phyloP scores from a whole-genome alignment of 202 grass and related monocot genomes.

The Zizania palustris region DNA sequence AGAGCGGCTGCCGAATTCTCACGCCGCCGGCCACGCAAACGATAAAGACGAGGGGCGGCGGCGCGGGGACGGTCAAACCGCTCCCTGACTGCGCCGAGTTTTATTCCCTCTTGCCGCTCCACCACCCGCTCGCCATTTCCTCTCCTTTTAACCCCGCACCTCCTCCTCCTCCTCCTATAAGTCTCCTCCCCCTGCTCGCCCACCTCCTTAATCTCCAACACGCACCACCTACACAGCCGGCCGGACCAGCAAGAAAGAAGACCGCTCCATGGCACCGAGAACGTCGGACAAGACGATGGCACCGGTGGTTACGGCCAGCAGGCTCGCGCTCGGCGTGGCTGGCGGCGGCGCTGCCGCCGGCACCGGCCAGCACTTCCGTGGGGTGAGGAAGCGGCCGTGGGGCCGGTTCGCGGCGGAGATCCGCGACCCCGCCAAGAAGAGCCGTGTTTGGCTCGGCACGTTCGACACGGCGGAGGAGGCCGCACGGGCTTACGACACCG shows the following conservation, averaged over 20 bases:
- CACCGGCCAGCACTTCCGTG: slow-evolving; percentile 52
- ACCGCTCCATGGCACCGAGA: slow-evolving; percentile 47
- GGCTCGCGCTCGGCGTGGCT: slow-evolving; percentile 27
- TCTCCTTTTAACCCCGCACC: too few species aligned
- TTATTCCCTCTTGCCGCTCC: slow-evolving; percentile 53
- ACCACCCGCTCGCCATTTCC: slow-evolving; percentile 17
- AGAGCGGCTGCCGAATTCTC: too few species aligned
- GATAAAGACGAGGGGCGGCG: slow-evolving; percentile 59
- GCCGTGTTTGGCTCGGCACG: too few species aligned
- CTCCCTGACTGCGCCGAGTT: slow-evolving; percentile 56
- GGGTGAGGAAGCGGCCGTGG: slow-evolving; percentile 78
- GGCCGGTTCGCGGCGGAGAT: too few species aligned
- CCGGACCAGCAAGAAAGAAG: not conserved
- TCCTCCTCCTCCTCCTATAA: slow-evolving; percentile 30
- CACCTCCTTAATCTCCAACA: not conserved
- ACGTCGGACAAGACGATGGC: slow-evolving; percentile 49
- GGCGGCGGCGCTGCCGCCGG: slow-evolving; percentile 18
- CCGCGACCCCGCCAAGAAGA: too few species aligned
- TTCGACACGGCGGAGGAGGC: too few species aligned
- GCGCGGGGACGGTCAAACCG: slow-evolving; percentile 53
- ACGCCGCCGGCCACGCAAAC: slow-evolving; percentile 35
- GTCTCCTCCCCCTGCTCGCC: not conserved
- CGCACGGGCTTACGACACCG: slow-evolving; percentile 65
- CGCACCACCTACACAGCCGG: too few species aligned
- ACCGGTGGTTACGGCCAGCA: slow-evolving; percentile 11